These are phyloP conservation scores for Serendipita sp. DNA, from an alignment of 768 basidiomycete genomes.

Conservation along the genomic window DNA sequence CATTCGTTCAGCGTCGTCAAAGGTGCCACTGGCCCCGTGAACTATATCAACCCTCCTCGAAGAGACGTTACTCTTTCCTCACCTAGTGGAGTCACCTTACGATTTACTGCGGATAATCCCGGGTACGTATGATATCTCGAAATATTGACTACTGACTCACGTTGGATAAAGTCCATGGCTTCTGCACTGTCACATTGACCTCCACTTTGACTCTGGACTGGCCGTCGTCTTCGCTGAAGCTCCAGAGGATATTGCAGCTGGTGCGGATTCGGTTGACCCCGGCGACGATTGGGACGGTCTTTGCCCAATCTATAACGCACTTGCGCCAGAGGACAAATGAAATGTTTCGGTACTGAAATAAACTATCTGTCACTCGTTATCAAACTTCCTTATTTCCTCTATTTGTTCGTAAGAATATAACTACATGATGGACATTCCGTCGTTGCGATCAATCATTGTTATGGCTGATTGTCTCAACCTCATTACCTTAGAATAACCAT, in stretches of 20 bases:
- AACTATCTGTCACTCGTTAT: too few relatives aligned
- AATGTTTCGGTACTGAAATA: neutral
- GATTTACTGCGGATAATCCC: neutral
- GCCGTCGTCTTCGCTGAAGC: slow-evolving; percentile 5
- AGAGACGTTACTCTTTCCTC: neutral
- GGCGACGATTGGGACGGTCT: neutral
- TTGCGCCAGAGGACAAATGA: neutral
- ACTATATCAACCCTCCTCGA: slow-evolving; percentile 1
- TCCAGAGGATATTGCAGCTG: neutral
- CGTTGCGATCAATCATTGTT: too few relatives aligned
- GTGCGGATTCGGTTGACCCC: neutral
- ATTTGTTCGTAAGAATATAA: too few relatives aligned
- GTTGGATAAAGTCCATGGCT: too few relatives aligned
- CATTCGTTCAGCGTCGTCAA: neutral
- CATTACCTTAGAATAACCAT: too few relatives aligned
- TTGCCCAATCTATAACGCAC: neutral
- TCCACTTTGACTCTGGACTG: slow-evolving; percentile 3
- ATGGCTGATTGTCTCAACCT: too few relatives aligned
- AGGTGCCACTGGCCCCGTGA: neutral
- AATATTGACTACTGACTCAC: too few relatives aligned
- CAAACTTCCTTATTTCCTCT: neutral
- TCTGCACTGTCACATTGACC: neutral
- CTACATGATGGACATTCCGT: too few relatives aligned
- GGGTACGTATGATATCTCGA: too few relatives aligned
- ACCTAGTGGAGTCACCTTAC: neutral